Base-by-base conservation (phyloP, 2,329 filamentous ascomycete genomes). In the Colletotrichum eremochloae region DNA sequence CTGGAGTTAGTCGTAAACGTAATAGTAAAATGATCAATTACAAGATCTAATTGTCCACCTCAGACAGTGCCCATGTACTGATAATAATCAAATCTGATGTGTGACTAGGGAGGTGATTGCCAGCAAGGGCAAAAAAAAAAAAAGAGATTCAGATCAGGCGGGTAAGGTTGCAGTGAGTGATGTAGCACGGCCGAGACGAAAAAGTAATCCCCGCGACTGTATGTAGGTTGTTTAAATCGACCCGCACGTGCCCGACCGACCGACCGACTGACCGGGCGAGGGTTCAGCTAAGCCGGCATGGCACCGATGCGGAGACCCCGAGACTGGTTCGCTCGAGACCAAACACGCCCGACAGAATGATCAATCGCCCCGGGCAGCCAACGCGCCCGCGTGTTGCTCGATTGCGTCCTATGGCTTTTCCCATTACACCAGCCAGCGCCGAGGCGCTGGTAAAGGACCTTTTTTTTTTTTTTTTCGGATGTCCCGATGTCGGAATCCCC, bases 401-500 rank as follows among this genome's bases (percentile, higher is more conserved):
- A n/a, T 14, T 56, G 18, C 53, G 8, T 12, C 9, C 2, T 9
- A 11, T 1, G 9, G 24, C 44, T n/a, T 36, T 3, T 4, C 20
- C 36, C 38, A 7, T 38, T 11, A 18, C 62, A 44, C 33, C 60
- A 60, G 24, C 63, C 20, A 57, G 36, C 11, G 20, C 20, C 55
- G 55, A 57, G 53, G 18, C 24, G 4, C 24, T 31, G 55, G n/a
- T 15, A 33, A n/a, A 24, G 24, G 2, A 6, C 9, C 38, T 8
- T 31, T 20, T 56, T 8, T 31, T 20, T n/a, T 7, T 9, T 29
- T 52, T 7, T 5, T 29, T 52, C 33, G 33, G 46, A 42, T 15
- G 61, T 31, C 48, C 69, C 70, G 66, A 72, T 64, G 66, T 72
- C 60, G 70, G 70, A 55, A 50, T 50, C 53, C 40, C 60, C 29